Evolutionary conservation across 2,329 filamentous ascomycete genomes (phyloP), one percentile per base, ranked within the genome.

Genomic region (Tolypocladium paradoxum): DNA sequence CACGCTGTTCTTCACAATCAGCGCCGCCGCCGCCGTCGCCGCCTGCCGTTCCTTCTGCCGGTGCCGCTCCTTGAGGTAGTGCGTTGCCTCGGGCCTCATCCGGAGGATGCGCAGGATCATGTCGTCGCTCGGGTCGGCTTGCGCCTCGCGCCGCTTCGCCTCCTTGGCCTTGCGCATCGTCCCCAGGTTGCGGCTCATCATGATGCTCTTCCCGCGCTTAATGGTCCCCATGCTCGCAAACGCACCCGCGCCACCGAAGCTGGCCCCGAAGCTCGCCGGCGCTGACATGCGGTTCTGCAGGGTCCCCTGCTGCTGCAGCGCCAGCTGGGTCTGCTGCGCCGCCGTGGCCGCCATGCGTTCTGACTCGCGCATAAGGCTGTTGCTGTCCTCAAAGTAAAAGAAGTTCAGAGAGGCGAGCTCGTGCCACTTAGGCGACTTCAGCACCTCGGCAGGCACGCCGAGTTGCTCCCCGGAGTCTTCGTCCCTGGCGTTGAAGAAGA

Each of bases 361-460:
- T 3, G 90, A 96, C n/a, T 90, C 95, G 50, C 92, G 87, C 61
- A 97, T 90, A 14, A 99, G 79, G 61, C 88, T 91, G 56, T 95
- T 88, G 1, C 90, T 95, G 34, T 87, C 81, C 64, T 97, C 91
- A 65, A 93, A 95, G 75, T 99, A 99, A 77, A 97, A 99, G 78
- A 97, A 99, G 74, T 96, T 95, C 57, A 99, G 81, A 57, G 90
- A 92, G 59, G 93, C 89, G 52, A 99, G 82, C 69, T 99, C 93
- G 74, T 96, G 91, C 76, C 96, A 99, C 78, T 99, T 99, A 65
- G 92, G 89, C 60, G 90, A 95, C 71, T 95, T 96, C 65, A 99
- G 80, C 34, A 96, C 85, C 68, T 96, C 91, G 46, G 89, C 82
- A 0, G 91, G 88, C 3, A 99, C 90, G 58, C 93, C 93, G 55